phyloP scores from a whole-genome alignment of 805 yeast species.

The Cyberlindnera americana region DNA sequence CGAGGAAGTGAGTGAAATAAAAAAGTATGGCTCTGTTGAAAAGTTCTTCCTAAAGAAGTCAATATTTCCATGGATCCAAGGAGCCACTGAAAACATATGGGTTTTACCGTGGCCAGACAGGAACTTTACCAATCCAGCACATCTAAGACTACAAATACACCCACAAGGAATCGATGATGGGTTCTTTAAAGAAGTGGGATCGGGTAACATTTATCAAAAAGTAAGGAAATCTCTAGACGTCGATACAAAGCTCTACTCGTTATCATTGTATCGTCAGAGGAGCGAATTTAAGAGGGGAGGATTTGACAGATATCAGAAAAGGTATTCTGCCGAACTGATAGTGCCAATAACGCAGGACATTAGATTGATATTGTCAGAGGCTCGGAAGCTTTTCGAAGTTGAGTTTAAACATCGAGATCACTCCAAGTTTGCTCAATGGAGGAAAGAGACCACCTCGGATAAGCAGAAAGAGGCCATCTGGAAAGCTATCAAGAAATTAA shows the following conservation, averaged over 20 bases:
- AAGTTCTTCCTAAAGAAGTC: conserved; percentile 20
- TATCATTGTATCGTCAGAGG: conserved; percentile 16
- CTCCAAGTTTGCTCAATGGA: conserved; percentile 33
- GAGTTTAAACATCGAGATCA: conserved; percentile 10
- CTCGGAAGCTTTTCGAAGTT: conserved; percentile 4
- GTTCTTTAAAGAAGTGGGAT: conserved; percentile 16
- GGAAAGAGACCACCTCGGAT: conserved; percentile 26
- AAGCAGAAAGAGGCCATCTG: conserved; percentile 23
- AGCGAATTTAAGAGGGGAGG: conserved; percentile 2
- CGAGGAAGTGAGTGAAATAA: neutral
- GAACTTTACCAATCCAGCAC: conserved; percentile 15
- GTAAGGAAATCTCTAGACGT: conserved; percentile 13
- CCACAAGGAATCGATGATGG: conserved; percentile 12
- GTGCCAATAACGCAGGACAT: conserved; percentile 28
- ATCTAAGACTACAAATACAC: conserved; percentile 26
- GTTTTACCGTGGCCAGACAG: conserved; percentile 25
- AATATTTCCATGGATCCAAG: conserved; percentile 34
- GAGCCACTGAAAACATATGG: conserved; percentile 30
- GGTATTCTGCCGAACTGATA: conserved; percentile 17
- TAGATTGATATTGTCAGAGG: conserved; percentile 10
- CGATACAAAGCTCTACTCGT: conserved; percentile 20
- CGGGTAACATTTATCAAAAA: conserved; percentile 6
- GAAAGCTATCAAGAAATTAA: conserved; percentile 9
- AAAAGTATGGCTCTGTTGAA: conserved; percentile 5
- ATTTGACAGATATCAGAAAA: conserved; percentile 13